Evolutionary conservation across 495 filamentous ascomycete genomes (phyloP).

Genomic region (Baudoinia panamericana): DNA sequence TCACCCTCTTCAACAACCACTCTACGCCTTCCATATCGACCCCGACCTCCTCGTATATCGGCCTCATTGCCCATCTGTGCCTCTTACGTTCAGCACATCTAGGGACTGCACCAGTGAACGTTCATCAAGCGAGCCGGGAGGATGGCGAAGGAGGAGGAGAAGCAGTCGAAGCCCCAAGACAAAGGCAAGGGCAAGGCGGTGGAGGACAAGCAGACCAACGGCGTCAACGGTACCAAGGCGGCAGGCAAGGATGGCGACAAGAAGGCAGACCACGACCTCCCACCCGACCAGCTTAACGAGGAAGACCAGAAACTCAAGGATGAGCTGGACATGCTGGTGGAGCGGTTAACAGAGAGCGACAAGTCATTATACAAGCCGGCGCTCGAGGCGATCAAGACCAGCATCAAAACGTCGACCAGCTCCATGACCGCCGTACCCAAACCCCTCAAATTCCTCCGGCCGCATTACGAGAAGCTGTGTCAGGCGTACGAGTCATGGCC

Average conservation of each 20-base stretch:
- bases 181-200: slow-evolving; percentile 71
- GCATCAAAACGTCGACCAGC: slow-evolving; percentile 95
- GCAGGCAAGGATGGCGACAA: slow-evolving; percentile 40
- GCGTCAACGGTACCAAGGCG: slow-evolving; percentile 13
- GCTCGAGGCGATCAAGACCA: slow-evolving; percentile 87
- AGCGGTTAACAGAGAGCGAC: slow-evolving; percentile 83
- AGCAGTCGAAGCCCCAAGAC: slow-evolving; percentile 62
- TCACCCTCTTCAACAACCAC: too few relatives aligned
- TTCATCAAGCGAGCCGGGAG: too few relatives aligned
- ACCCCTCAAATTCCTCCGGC: slow-evolving; percentile 92
- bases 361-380: slow-evolving; percentile 78
- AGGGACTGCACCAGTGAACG: too few relatives aligned
- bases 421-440: slow-evolving; percentile 99
- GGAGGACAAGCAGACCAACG: slow-evolving; percentile 19
- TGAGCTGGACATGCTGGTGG: slow-evolving; percentile 96
- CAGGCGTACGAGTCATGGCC: slow-evolving; percentile 82
- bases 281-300: slow-evolving; percentile 79
- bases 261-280: slow-evolving; percentile 46
- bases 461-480: slow-evolving; percentile 79
- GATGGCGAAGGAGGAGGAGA: slow-evolving; percentile 90
- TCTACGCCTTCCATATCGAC: too few relatives aligned
- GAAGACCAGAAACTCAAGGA: slow-evolving; percentile 96
- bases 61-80: too few relatives aligned
- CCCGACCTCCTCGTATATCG: too few relatives aligned
- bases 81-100: too few relatives aligned